These are phyloP conservation scores for Venturiaceae sp. DNA, from an alignment of 2,329 filamentous ascomycete species.

Conservation along the genomic window DNA sequence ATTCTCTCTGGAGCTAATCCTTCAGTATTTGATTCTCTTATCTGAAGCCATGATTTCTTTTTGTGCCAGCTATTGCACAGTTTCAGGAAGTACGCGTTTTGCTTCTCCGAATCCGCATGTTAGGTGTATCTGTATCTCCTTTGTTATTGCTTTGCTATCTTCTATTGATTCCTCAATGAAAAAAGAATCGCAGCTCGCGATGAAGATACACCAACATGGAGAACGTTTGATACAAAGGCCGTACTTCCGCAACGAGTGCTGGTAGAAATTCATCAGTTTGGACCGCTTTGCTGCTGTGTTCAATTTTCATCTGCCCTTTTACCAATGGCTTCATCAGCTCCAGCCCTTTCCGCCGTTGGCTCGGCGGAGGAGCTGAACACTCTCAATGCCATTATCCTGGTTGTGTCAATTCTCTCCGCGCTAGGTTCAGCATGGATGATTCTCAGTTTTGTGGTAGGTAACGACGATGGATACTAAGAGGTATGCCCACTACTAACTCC, in stretches of 20 bases:
- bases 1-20: not conserved
- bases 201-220: not conserved
- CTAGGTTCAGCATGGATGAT: not conserved
- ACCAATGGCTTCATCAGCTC: not conserved
- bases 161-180: not conserved
- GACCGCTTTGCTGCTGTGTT: not conserved
- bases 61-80: not conserved
- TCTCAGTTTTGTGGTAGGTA: not conserved
- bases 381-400: not conserved
- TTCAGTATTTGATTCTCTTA: not conserved
- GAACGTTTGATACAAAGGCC: not conserved
- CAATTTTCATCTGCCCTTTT: not conserved
- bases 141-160: not conserved
- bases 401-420: not conserved
- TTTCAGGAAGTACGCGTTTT: not conserved
- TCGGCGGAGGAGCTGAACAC: not conserved
- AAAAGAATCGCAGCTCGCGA: not conserved
- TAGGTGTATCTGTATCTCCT: not conserved
- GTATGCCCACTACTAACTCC: not conserved
- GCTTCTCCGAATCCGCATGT: not conserved
- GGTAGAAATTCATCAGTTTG: not conserved
- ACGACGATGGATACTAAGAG: conserved; percentile 12
- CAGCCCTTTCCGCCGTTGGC: not conserved
- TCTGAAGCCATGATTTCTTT: not conserved
- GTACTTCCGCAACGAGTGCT: not conserved